phyloP scores from a whole-genome alignment of 352 stramenopile genomes.

The Pythium dissimile region DNA sequence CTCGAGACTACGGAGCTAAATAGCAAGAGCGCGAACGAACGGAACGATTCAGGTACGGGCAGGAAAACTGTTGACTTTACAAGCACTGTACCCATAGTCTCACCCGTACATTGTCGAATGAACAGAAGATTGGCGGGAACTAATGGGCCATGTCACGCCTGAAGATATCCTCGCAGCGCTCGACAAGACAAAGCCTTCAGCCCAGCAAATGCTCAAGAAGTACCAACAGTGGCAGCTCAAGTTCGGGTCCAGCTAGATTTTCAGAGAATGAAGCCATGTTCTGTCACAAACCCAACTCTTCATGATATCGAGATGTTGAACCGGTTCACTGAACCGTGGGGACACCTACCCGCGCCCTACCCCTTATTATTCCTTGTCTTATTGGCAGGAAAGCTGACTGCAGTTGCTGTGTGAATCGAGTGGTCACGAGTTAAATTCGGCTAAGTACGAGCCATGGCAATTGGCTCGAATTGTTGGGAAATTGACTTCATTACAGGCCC shows the following conservation, averaged over 20 bases:
- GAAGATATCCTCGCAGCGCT: slow-evolving; percentile 52
- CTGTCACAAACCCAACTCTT: slow-evolving; percentile 1
- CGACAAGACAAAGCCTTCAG: slow-evolving; percentile 76
- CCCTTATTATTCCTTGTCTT: neutral
- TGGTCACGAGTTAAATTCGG: slow-evolving; percentile 21
- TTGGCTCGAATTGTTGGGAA: slow-evolving; percentile 19
- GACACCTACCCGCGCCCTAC: slow-evolving; percentile 9
- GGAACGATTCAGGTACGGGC: slow-evolving; percentile 7
- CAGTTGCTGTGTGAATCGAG: slow-evolving; percentile 19
- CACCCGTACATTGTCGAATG: no score
- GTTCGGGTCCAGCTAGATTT: slow-evolving; percentile 65
- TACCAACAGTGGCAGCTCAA: slow-evolving; percentile 80
- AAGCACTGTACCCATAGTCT: neutral
- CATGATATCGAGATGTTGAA: neutral
- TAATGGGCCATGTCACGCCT: slow-evolving; percentile 58
- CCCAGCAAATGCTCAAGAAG: slow-evolving; percentile 69
- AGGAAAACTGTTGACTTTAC: neutral
- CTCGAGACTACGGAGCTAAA: slow-evolving; percentile 44
- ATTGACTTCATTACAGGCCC: slow-evolving; percentile 12
- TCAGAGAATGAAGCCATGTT: slow-evolving; percentile 8
- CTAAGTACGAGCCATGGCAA: slow-evolving; percentile 14
- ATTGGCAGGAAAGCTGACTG: slow-evolving; percentile 17
- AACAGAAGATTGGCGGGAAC: slow-evolving; percentile 45
- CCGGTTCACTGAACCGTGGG: slow-evolving; percentile 21
- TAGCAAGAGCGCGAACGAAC: slow-evolving; percentile 21